Conservation (phyloP, 2,329 filamentous ascomycete genomes). For the Parascedosporium putredinis region DNA sequence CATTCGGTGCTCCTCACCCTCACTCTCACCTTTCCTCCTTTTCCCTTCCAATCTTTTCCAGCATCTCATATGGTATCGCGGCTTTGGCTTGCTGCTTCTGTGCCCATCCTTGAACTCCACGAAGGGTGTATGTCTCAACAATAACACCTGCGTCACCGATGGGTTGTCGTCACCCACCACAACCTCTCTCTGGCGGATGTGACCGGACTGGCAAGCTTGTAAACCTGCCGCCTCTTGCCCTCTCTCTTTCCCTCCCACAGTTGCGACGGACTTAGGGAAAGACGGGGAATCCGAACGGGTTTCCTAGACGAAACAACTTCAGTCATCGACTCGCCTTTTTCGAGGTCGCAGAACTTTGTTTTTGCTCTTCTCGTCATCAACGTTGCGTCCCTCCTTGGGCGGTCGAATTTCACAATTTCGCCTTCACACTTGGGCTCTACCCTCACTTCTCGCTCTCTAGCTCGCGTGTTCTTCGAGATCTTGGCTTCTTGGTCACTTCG, state of each 20-base stretch:
- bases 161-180: slow-evolving; percentile 3
- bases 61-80: not conserved
- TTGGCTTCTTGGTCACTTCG: not conserved
- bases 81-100: not conserved
- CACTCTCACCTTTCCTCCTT: not conserved
- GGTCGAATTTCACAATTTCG: no score
- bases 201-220: slow-evolving; percentile 1
- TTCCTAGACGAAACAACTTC: no score
- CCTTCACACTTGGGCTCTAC: no score
- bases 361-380: no score
- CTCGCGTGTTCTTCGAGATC: not conserved
- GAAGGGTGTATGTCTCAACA: slow-evolving; percentile 3
- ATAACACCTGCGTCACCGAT: slow-evolving; percentile 2
- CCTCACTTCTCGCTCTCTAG: not conserved
- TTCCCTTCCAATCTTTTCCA: not conserved
- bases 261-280: no score
- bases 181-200: slow-evolving; percentile 6
- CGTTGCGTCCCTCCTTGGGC: no score
- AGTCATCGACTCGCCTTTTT: no score
- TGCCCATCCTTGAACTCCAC: slow-evolving; percentile 2
- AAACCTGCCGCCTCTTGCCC: no score
- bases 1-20: not conserved
- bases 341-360: no score
- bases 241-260: no score
- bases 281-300: not conserved